Evolutionary conservation across 148 eudicot species (phyloP), one percentile per base, ranked within the genome.

Genomic region (Rhododendron ferrugineum): DNA sequence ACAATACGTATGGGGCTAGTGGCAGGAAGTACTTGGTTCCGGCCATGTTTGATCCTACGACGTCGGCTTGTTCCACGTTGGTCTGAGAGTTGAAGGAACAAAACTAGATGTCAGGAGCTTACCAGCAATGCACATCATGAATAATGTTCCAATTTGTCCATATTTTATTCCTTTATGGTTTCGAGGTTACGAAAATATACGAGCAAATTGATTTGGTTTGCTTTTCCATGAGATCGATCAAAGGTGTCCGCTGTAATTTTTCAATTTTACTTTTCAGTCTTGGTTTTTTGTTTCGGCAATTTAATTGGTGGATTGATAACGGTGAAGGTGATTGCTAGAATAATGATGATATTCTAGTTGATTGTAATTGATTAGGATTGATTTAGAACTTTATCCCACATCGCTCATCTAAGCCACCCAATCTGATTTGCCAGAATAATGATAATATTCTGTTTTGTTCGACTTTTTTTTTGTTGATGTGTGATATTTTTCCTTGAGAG

Each of bases 21-120:
- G 88, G 86, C 20, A 90, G 89, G 88, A 90, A 90, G 86, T 88
- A 87, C 58, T 82, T 88, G 89, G 52, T 88, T 56, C 92, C 90
- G 50, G 89, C 90, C 7, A 64, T 90, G 84, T 88, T 28, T 60
- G 92, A 88, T 85, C 92, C 92, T 7, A 11, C 84, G 28, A 86
- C 86, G 0, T 88, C 87, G 4, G 10, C 79, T 78, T 90, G 91
- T 82, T 82, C 85, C 18, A 90, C 89, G 56, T 58, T 89, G 50
- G 89, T 88, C 28, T 89, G 78, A 70, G n/a, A 80, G 54, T 44
- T 46, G 49, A 23, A 4, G 32, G 36, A 72, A 72, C 22, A 75
- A 0, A 20, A 6, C 9, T 36, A 36, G 40, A 18, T 74, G n/a
- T 5, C 37, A 40, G 42, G 79, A 37, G 44, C 22, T 54, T 75